Conservation (phyloP, 2,329 filamentous ascomycete species). For the Fusarium cicatricum region DNA sequence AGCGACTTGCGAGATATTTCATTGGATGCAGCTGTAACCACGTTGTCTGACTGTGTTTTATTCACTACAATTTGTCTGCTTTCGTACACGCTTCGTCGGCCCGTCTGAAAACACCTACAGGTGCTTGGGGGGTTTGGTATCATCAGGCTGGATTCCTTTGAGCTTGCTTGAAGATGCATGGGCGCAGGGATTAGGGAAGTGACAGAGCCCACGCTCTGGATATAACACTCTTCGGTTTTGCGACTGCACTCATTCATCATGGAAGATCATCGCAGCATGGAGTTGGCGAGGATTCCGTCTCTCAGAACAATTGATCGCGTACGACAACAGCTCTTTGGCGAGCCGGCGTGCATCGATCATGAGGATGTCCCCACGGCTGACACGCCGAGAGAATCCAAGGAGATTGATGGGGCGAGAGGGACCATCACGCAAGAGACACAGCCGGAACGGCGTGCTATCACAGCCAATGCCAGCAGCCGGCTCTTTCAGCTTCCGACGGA, state of each 20-base stretch:
- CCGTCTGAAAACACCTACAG: not conserved
- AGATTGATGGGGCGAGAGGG: not conserved
- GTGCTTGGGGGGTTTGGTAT: not conserved
- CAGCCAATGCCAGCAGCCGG: not conserved
- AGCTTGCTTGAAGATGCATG: not conserved
- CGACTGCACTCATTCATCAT: not conserved
- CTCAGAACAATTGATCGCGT: conserved; percentile 1
- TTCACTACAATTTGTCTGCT: not conserved
- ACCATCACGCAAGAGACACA: not conserved
- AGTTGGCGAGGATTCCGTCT: not conserved
- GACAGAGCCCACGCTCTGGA: not conserved
- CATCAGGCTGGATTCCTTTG: not conserved
- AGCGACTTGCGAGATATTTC: not conserved
- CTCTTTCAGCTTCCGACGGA: conserved; percentile 52
- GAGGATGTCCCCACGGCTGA: not conserved
- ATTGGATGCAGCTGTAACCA: conserved; percentile 2
- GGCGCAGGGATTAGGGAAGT: not conserved
- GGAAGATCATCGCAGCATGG: not conserved
- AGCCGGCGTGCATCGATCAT: not conserved
- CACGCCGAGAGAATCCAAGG: not conserved
- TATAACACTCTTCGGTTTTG: not conserved
- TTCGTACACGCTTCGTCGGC: not conserved
- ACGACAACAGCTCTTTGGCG: conserved; percentile 1
- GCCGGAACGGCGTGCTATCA: accelerated
- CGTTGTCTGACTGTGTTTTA: conserved; percentile 3